Conservation (phyloP, 371 early-diverging fungal genomes). For the Mortierella sp. region DNA sequence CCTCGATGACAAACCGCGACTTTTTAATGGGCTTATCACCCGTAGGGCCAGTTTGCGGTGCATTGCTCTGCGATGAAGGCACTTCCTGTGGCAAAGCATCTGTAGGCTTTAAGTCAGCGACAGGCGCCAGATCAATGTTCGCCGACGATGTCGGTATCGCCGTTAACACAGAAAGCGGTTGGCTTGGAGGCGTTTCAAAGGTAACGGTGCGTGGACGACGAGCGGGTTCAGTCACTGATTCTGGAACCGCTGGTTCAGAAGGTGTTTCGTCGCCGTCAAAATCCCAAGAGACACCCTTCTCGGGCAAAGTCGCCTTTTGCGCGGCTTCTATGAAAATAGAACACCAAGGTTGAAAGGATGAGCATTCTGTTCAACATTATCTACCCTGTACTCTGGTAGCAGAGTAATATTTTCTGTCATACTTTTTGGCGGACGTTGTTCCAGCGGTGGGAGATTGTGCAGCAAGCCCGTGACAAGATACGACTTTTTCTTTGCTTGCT, state of each 20-base stretch:
- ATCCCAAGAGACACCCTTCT: slow-evolving; percentile 65
- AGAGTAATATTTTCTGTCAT: not conserved
- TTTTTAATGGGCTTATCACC: slow-evolving; percentile 49
- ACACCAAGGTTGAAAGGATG: no score
- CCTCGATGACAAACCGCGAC: slow-evolving; percentile 69
- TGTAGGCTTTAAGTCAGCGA: slow-evolving; percentile 4
- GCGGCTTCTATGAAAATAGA: slow-evolving; percentile 51
- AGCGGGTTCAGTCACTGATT: slow-evolving; percentile 3
- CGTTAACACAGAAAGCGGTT: slow-evolving; percentile 10
- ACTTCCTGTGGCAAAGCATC: slow-evolving; percentile 22
- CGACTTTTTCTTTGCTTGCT: slow-evolving; percentile 78
- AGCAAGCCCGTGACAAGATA: slow-evolving; percentile 72
- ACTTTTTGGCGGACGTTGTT: slow-evolving; percentile 66
- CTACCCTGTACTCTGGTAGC: no score
- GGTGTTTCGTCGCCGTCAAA: slow-evolving; percentile 50
- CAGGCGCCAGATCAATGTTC: slow-evolving; percentile 4
- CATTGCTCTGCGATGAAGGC: slow-evolving; percentile 4
- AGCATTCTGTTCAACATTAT: no score
- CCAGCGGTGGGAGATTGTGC: slow-evolving; percentile 75
- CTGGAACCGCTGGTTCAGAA: not conserved
- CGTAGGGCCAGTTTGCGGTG: slow-evolving; percentile 10
- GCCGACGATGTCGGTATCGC: slow-evolving; percentile 20
- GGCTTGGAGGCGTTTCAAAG: slow-evolving; percentile 20
- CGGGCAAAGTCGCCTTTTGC: slow-evolving; percentile 37
- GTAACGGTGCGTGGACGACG: slow-evolving; percentile 39